Conservation (phyloP, 2,329 filamentous ascomycete genomes). For the Colletotrichum noveboracense region DNA sequence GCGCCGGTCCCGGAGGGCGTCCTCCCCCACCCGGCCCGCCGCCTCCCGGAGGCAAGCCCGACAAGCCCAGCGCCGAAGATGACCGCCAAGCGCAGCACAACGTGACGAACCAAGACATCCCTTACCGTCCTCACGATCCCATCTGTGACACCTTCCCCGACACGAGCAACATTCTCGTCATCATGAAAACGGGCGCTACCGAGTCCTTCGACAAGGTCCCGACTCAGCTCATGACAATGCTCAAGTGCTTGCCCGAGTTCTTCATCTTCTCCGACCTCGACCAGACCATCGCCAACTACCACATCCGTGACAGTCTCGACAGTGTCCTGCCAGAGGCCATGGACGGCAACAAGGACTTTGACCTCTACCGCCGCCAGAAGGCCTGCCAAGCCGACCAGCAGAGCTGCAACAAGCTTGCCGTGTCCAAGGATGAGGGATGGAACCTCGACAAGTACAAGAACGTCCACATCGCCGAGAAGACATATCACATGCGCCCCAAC, state of each 20-base stretch:
- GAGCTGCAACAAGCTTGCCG: slow-evolving; percentile 43
- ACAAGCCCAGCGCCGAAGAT: background rate
- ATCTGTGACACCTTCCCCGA: slow-evolving; percentile 46
- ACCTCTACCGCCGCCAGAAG: slow-evolving; percentile 50
- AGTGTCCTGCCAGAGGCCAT: slow-evolving; percentile 47
- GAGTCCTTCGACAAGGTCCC: slow-evolving; percentile 58
- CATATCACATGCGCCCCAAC: slow-evolving; percentile 52
- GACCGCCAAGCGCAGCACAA: slow-evolving; percentile 5
- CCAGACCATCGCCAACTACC: slow-evolving; percentile 48
- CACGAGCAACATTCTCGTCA: slow-evolving; percentile 50
- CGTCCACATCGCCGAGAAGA: slow-evolving; percentile 62
- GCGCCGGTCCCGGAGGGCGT: slow-evolving; percentile 6
- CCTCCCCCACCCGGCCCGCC: background rate
- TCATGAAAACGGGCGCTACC: slow-evolving; percentile 64
- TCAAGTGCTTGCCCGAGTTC: slow-evolving; percentile 55
- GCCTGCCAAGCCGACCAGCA: slow-evolving; percentile 50
- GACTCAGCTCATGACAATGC: slow-evolving; percentile 57
- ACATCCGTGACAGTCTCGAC: slow-evolving; percentile 52
- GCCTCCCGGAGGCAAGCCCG: background rate
- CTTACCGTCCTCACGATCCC: slow-evolving; percentile 27
- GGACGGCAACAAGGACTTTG: slow-evolving; percentile 54
- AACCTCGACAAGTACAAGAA: slow-evolving; percentile 68
- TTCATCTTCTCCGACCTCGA: slow-evolving; percentile 65
- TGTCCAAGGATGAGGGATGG: slow-evolving; percentile 48
- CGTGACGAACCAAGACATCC: slow-evolving; percentile 12